Conservation (phyloP, 495 filamentous ascomycete genomes). For the Amphirosellinia nigrospora region DNA sequence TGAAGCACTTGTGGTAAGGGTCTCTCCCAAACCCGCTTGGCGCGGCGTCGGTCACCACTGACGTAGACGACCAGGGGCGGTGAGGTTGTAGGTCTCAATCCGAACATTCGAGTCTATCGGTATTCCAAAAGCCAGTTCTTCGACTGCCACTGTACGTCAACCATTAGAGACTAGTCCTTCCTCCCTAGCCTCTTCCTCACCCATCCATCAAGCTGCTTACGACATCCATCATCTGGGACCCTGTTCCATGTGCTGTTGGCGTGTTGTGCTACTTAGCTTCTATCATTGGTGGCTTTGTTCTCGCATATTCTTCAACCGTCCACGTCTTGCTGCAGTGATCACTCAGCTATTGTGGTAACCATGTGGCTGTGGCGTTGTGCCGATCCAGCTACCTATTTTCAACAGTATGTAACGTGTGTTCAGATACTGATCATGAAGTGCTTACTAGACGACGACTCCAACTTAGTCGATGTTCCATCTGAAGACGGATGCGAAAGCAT, state of each 20-base stretch:
- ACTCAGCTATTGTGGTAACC: neutral
- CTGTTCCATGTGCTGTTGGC: neutral
- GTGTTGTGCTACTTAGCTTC: neutral
- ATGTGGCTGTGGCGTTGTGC: conserved; percentile 4
- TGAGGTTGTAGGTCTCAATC: conserved; percentile 82
- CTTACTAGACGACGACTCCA: conserved; percentile 37
- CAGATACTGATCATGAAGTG: neutral
- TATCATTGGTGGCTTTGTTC: neutral
- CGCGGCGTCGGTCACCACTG: conserved; percentile 11
- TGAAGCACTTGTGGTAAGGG: conserved; percentile 36
- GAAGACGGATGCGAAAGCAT: conserved; percentile 82
- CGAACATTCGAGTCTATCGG: conserved; percentile 91
- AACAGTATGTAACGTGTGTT: neutral
- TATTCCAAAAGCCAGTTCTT: conserved; percentile 89
- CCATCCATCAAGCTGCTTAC: neutral
- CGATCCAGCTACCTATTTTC: neutral
- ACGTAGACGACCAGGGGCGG: conserved; percentile 70
- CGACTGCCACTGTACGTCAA: conserved; percentile 77
- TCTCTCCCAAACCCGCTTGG: conserved; percentile 20
- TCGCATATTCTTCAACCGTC: neutral
- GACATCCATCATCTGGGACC: neutral
- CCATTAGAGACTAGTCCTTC: neutral
- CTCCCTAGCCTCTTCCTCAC: neutral
- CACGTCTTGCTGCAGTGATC: neutral
- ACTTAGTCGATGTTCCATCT: conserved; percentile 42